phyloP scores from a whole-genome alignment of 179 eudicot genomes.

The Dionaea muscipula region DNA sequence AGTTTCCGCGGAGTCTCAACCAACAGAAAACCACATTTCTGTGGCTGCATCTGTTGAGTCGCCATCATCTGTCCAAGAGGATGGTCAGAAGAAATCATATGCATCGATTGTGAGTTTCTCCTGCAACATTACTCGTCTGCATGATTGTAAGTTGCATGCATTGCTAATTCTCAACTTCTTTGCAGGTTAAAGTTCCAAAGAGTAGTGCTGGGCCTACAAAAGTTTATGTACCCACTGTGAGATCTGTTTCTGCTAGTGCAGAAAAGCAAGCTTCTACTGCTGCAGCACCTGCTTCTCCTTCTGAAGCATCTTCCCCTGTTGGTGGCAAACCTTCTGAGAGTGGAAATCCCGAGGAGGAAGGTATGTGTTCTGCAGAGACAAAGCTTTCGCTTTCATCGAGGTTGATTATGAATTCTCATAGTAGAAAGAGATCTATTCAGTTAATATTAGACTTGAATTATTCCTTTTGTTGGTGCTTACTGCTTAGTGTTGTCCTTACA shows the following conservation, averaged over 20 bases:
- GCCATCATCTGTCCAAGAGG: conserved; percentile 29
- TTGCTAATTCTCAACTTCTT: background rate
- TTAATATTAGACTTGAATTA: too few species aligned
- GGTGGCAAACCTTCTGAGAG: conserved; percentile 33
- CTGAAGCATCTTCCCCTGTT: conserved; percentile 28
- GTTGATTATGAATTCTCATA: too few species aligned
- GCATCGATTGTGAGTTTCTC: conserved; percentile 65
- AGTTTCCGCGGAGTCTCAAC: conserved; percentile 33
- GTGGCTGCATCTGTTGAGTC: conserved; percentile 21
- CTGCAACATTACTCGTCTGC: background rate
- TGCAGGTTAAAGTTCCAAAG: conserved; percentile 51
- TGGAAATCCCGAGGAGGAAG: conserved; percentile 30
- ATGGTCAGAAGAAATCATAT: conserved; percentile 52
- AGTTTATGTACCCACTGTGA: conserved; percentile 26
- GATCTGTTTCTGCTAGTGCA: conserved; percentile 31
- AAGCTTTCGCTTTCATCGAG: too few species aligned
- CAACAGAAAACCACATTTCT: conserved; percentile 11
- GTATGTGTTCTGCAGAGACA: conserved; percentile 18
- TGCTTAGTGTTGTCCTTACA: too few species aligned
- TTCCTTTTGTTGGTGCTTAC: too few species aligned
- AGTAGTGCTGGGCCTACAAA: conserved; percentile 21
- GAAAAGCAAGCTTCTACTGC: conserved; percentile 28
- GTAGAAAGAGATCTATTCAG: too few species aligned
- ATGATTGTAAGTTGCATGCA: background rate
- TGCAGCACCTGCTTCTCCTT: conserved; percentile 25